phyloP scores from a whole-genome alignment of 257 asterid species.

The Coffea canephora region DNA sequence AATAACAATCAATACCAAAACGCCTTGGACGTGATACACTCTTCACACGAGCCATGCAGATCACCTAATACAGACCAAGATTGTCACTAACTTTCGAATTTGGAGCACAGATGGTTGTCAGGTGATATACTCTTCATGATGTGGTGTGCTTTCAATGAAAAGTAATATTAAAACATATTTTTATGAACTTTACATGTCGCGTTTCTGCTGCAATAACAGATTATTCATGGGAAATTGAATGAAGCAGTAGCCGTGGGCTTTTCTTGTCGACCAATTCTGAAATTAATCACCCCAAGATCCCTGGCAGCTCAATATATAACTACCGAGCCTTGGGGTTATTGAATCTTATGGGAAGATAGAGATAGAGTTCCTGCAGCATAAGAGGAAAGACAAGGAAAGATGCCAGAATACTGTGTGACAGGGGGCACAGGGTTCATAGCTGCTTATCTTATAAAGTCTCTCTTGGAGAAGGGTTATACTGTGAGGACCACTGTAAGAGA shows the following conservation, averaged over 20 bases:
- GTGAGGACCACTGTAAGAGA: slow-evolving; percentile 81
- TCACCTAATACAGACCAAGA: background rate
- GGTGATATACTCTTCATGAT: too few species aligned
- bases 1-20: background rate
- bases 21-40: background rate
- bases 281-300: background rate
- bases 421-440: slow-evolving; percentile 94
- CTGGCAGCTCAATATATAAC: background rate
- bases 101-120: too few species aligned
- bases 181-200: background rate
- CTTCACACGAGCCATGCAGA: background rate
- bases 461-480: slow-evolving; percentile 60
- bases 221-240: background rate
- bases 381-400: slow-evolving; percentile 15
- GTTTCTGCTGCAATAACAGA: background rate
- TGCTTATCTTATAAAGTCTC: slow-evolving; percentile 63
- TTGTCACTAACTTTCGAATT: background rate
- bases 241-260: too few species aligned
- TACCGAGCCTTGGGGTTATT: background rate
- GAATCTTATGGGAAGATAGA: background rate
- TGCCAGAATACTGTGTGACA: slow-evolving; percentile 78
- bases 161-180: too few species aligned
- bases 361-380: background rate
- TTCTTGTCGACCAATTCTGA: background rate
- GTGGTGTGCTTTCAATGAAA: too few species aligned